A percentile compares a stretch with the other conserved stretches of the same genome.
Evolutionary conservation across 164 flowering plant genomes (phyloP).

Genomic region (Houttuynia cordata): DNA sequence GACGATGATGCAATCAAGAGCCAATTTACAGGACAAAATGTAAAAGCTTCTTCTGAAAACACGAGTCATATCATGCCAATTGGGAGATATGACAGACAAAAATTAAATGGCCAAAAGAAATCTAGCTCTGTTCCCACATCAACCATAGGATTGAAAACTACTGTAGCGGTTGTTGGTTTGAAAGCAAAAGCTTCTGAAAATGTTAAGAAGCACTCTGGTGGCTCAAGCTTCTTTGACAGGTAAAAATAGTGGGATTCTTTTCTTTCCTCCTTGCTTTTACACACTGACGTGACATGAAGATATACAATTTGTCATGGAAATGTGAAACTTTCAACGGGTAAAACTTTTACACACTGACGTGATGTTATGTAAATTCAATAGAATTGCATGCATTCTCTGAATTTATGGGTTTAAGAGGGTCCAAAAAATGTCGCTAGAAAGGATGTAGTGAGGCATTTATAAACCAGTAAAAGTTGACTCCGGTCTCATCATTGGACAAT

Average conservation of each 20-base stretch:
- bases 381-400: too few relatives aligned
- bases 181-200: constrained; percentile 24
- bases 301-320: too few relatives aligned
- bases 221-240: constrained; percentile 73
- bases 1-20: constrained; percentile 14
- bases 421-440: too few relatives aligned
- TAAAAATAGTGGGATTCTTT: constrained; percentile 17
- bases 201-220: constrained; percentile 29
- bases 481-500: too few relatives aligned
- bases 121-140: constrained; percentile 9
- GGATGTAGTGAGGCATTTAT: too few relatives aligned
- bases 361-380: too few relatives aligned
- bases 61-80: neutral
- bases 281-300: too few relatives aligned
- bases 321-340: too few relatives aligned
- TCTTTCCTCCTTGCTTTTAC: too few relatives aligned
- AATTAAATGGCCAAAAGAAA: constrained; percentile 8
- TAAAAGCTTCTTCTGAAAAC: constrained; percentile 11
- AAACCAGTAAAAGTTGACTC: too few relatives aligned
- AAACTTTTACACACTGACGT: too few relatives aligned
- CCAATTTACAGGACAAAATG: constrained; percentile 9
- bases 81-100: constrained; percentile 5
- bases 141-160: constrained; percentile 13
- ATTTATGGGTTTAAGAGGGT: too few relatives aligned
- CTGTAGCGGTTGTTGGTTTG: constrained; percentile 3